Percentiles rank a stretch among this genome's conserved stretches.
These are phyloP conservation scores for Psilocybe cubensis DNA, from an alignment of 768 basidiomycete genomes.

Conservation along the genomic window DNA sequence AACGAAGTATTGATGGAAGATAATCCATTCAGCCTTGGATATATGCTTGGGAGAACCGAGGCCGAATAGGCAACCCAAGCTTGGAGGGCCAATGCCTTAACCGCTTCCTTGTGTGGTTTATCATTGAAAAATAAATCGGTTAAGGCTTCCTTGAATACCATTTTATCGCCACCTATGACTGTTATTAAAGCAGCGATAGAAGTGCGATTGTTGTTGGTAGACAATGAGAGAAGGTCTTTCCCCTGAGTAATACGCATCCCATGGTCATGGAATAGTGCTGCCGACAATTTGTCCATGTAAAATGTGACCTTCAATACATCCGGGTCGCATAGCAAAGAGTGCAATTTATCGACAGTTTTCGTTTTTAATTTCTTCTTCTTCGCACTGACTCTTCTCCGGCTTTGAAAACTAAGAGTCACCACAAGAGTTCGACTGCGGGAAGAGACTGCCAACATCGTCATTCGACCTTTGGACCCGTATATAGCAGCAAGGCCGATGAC, in stretches of 20 bases:
- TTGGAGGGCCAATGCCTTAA: not conserved
- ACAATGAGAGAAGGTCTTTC: not conserved
- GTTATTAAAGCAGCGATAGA: not conserved
- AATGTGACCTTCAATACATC: not conserved
- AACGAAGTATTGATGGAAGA: not conserved
- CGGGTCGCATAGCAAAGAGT: not conserved
- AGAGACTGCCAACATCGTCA: not conserved
- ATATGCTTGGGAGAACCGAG: not conserved
- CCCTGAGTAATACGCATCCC: not conserved
- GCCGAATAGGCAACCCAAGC: not conserved
- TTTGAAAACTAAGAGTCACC: not conserved
- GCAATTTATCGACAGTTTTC: not conserved
- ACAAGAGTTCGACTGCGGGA: not conserved
- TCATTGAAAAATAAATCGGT: not conserved
- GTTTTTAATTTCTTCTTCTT: not conserved
- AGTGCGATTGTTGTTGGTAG: not conserved
- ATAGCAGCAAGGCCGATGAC: not conserved
- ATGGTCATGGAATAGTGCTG: not conserved
- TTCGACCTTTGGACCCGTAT: not conserved
- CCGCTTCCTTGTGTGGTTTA: not conserved
- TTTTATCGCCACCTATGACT: not conserved
- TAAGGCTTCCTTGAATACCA: not conserved
- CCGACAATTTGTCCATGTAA: not conserved
- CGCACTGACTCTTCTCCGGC: not conserved
- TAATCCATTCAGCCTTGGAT: not conserved